Percentiles rank a stretch among this genome's conserved stretches.
Evolutionary conservation across 2,329 filamentous ascomycete species (phyloP).

Genomic region (Emmonsiellopsis sp.): DNA sequence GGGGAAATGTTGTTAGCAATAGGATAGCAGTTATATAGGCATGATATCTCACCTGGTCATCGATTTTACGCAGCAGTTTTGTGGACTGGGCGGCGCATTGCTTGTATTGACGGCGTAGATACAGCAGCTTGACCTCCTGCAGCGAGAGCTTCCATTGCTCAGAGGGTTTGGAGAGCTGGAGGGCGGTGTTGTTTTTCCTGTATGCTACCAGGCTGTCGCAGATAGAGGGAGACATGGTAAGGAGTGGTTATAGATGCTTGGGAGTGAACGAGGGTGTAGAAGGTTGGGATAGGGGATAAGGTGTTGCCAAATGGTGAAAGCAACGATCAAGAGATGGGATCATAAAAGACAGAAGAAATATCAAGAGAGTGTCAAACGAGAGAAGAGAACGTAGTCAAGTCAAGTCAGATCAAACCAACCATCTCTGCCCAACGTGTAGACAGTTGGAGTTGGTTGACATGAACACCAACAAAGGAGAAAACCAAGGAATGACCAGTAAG

Average conservation of each 20-base stretch:
- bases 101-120: slow-evolving; percentile 30
- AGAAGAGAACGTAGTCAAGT: too few relatives aligned
- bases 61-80: slow-evolving; percentile 21
- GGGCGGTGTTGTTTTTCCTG: background rate
- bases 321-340: too few relatives aligned
- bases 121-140: slow-evolving; percentile 27
- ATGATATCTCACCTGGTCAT: slow-evolving; percentile 18
- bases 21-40: background rate
- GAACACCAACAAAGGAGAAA: too few relatives aligned
- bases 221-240: background rate
- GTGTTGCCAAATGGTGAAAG: too few relatives aligned
- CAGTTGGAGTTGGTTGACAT: too few relatives aligned
- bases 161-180: slow-evolving; percentile 22
- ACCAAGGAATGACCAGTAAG: too few relatives aligned
- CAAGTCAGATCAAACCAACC: too few relatives aligned
- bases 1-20: slow-evolving; percentile 4
- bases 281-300: background rate
- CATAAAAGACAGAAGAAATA: background rate
- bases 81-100: slow-evolving; percentile 28
- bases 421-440: too few relatives aligned
- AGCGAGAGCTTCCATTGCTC: slow-evolving; percentile 27
- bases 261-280: background rate
- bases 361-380: too few relatives aligned
- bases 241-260: background rate
- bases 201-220: background rate